Evolutionary conservation across 2,329 filamentous ascomycete species (phyloP), one percentile per base, ranked within the genome.

Genomic region (Phialophora tarda): DNA sequence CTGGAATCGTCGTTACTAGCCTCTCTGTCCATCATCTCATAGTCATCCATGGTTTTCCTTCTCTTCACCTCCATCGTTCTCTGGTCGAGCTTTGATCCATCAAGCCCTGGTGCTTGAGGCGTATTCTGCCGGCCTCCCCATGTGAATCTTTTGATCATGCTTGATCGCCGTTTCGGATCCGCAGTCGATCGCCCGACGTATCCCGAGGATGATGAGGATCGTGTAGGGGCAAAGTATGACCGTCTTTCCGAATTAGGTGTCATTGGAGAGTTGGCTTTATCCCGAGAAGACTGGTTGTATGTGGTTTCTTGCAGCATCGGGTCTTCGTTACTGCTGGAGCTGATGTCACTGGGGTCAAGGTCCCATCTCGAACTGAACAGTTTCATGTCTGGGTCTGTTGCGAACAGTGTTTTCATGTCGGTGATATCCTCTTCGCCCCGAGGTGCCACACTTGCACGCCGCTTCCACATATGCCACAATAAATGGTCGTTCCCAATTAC

Each of bases 301-400:
- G 32, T 32, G 3, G 23, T 30, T 24, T 66, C 63, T 14, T 68
- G 60, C 7, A 66, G 60, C 59, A 68, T 70, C 8, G 63, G 63
- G 23, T 64, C 65, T 21, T 68, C 60, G 41, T 65, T 66, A 57
- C 63, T 66, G 32, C 56, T 53, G 14, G 68, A 61, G 41, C 63
- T 62, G 56, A 62, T 62, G 47, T 67, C 60, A 23, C 60, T 68
- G 8, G 60, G 60, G 53, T 67, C 65, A 11, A 70, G 30, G 30
- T 60, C 58, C 65, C 68, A 68, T 55, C 60, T 66, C 54, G 26
- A 17, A 30, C 59, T 58, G 28, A 68, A 64, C 28, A 70, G 30
- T 53, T 67, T 67, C 70, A 70, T 67, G 26, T 71, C 68, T 56
- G 65, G 70, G 53, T 71, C 68, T n/a, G 62, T 67, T 51, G 69